Evolutionary conservation across 495 filamentous ascomycete genomes (phyloP).

Genomic region (Rostrohypoxylon terebratum): DNA sequence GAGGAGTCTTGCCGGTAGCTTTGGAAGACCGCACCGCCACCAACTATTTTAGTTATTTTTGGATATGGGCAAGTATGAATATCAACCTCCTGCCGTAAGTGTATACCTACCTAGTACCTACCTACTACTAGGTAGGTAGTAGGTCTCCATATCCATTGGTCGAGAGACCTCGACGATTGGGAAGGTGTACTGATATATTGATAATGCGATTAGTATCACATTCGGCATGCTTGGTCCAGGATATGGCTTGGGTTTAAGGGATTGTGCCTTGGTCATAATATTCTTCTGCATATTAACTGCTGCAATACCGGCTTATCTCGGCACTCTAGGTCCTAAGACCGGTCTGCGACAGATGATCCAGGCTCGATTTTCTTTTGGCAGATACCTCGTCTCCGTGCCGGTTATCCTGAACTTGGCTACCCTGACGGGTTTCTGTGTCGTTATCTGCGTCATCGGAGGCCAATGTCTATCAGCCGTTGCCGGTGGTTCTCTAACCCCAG

Average conservation of each 20-base stretch:
- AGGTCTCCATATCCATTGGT: neutral
- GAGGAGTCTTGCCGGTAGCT: constrained; percentile 64
- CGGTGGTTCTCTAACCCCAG: constrained; percentile 58
- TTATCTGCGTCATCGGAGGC: constrained; percentile 61
- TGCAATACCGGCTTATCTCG: constrained; percentile 62
- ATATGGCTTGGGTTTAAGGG: constrained; percentile 61
- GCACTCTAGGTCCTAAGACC: constrained; percentile 62
- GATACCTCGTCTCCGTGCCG: constrained; percentile 58
- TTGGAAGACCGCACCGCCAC: constrained; percentile 63
- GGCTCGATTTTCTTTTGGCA: constrained; percentile 65
- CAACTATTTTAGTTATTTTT: constrained; percentile 61
- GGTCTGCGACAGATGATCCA: constrained; percentile 69
- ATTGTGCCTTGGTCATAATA: constrained; percentile 63
- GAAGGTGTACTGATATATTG: constrained; percentile 45
- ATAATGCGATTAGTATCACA: constrained; percentile 58
- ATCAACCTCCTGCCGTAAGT: constrained; percentile 59
- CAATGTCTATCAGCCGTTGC: constrained; percentile 65
- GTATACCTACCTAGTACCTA: too few relatives aligned
- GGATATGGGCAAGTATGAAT: constrained; percentile 60
- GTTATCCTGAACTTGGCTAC: constrained; percentile 64
- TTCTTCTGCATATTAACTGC: constrained; percentile 67
- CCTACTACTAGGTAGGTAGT: too few relatives aligned
- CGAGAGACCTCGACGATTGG: too few relatives aligned
- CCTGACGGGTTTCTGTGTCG: constrained; percentile 61
- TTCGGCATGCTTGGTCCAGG: constrained; percentile 67